phyloP scores from a whole-genome alignment of 768 basidiomycete species.

The Trametes punicea region DNA sequence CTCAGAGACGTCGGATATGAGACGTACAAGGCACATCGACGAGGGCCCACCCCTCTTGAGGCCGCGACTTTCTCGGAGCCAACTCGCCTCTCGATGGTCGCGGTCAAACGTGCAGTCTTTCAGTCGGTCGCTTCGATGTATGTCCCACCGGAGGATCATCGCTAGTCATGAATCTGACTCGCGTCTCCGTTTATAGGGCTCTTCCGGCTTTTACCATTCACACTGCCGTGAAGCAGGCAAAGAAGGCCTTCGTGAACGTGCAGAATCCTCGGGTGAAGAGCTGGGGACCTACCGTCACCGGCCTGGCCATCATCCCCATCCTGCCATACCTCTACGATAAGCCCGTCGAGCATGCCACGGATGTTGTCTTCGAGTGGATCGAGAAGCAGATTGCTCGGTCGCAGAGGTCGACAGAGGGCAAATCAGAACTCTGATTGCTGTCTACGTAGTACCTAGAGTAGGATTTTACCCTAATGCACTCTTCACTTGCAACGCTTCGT shows the following conservation, averaged over 20 bases:
- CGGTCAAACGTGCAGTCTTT: slow-evolving; percentile 73
- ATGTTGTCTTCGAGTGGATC: slow-evolving; percentile 68
- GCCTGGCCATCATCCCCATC: slow-evolving; percentile 68
- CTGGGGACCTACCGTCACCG: slow-evolving; percentile 77
- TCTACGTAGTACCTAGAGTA: not conserved
- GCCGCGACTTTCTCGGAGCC: slow-evolving; percentile 68
- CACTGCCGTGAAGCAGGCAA: slow-evolving; percentile 71
- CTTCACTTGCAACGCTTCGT: no score
- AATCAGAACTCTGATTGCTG: slow-evolving; percentile 19
- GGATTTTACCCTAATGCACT: not conserved
- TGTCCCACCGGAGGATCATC: slow-evolving; percentile 26
- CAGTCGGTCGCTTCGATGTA: slow-evolving; percentile 83
- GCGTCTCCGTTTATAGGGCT: slow-evolving; percentile 45
- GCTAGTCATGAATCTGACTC: slow-evolving; percentile 2
- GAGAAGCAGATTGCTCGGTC: slow-evolving; percentile 50
- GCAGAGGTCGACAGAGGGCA: slow-evolving; percentile 31
- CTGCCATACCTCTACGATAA: slow-evolving; percentile 79
- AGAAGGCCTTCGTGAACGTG: slow-evolving; percentile 59
- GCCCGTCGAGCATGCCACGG: slow-evolving; percentile 71
- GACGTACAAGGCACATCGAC: slow-evolving; percentile 70
- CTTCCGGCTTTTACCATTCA: slow-evolving; percentile 85
- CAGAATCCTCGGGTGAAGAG: slow-evolving; percentile 55
- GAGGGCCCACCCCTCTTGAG: slow-evolving; percentile 64
- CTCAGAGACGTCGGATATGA: slow-evolving; percentile 72
- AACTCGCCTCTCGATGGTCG: slow-evolving; percentile 63